Percentiles rank a stretch among this genome's conserved stretches.
These are phyloP conservation scores for Aspergillus homomorphus DNA, from an alignment of 495 filamentous ascomycete species.

Conservation along the genomic window DNA sequence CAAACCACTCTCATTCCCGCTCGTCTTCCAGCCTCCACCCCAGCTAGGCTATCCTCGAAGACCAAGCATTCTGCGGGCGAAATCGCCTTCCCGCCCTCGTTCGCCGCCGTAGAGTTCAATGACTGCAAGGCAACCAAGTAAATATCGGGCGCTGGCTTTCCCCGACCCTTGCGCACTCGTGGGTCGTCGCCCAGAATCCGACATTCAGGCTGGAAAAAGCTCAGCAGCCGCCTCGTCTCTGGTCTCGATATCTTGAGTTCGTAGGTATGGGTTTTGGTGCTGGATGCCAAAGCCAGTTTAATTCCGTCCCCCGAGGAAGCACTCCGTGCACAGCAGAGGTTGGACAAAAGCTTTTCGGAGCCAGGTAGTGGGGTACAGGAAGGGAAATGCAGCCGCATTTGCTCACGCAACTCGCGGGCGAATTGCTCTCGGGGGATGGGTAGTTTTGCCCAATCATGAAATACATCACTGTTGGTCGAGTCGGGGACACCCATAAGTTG, in stretches of 20 bases:
- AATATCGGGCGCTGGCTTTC: conserved; percentile 40
- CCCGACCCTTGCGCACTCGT: conserved; percentile 23
- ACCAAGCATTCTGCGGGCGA: conserved; percentile 39
- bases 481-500: conserved; percentile 28
- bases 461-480: conserved; percentile 19
- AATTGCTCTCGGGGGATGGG: conserved; percentile 33
- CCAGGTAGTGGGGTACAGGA: conserved; percentile 34
- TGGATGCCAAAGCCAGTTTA: conserved; percentile 19
- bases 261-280: conserved; percentile 17
- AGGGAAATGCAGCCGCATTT: conserved; percentile 26
- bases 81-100: conserved; percentile 16
- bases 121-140: conserved; percentile 35
- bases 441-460: conserved; percentile 33
- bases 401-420: conserved; percentile 23
- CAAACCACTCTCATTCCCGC: conserved; percentile 47
- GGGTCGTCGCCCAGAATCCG: conserved; percentile 36
- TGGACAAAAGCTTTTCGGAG: conserved; percentile 28
- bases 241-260: conserved; percentile 19
- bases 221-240: conserved; percentile 13
- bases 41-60: conserved; percentile 43
- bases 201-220: conserved; percentile 14
- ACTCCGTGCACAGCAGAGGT: conserved; percentile 22
- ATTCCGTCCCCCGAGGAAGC: conserved; percentile 11
- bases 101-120: conserved; percentile 21
- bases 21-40: conserved; percentile 41